phyloP scores from a whole-genome alignment of 768 basidiomycete species.

The Gloeopeniophorella convolvens region DNA sequence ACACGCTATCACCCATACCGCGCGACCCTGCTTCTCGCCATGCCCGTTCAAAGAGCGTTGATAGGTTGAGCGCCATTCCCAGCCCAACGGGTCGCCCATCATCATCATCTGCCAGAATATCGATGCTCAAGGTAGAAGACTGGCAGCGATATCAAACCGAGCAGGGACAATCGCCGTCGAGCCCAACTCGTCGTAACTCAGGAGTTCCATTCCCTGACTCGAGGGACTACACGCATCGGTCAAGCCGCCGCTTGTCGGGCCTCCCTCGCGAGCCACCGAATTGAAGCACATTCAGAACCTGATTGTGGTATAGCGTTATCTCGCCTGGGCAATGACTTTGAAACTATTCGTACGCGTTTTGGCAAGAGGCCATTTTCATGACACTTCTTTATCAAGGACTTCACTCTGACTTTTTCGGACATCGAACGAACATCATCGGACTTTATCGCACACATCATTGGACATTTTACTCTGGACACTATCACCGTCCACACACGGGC shows the following conservation, averaged over 20 bases:
- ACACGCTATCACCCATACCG: slow-evolving; percentile 1
- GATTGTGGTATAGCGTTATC: neutral
- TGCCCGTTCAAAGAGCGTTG: slow-evolving; percentile 54
- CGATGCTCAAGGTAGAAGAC: slow-evolving; percentile 77
- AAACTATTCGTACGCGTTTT: slow-evolving; percentile 15
- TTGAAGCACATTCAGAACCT: slow-evolving; percentile 9
- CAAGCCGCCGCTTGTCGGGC: slow-evolving; percentile 29
- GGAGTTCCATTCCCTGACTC: slow-evolving; percentile 56
- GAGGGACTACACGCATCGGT: slow-evolving; percentile 26
- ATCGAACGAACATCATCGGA: slow-evolving; percentile 6
- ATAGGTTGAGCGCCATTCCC: slow-evolving; percentile 44
- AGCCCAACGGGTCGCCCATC: slow-evolving; percentile 29
- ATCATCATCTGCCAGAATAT: slow-evolving; percentile 56
- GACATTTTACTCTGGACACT: too few species aligned
- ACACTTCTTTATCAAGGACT: slow-evolving; percentile 3
- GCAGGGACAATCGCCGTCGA: slow-evolving; percentile 20
- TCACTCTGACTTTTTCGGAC: slow-evolving; percentile 8
- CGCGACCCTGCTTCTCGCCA: slow-evolving; percentile 25
- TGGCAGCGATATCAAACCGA: slow-evolving; percentile 74
- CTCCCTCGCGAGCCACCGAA: slow-evolving; percentile 37
- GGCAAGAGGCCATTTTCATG: slow-evolving; percentile 11
- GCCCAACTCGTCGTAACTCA: slow-evolving; percentile 25
- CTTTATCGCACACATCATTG: too few species aligned
- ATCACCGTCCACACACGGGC: too few species aligned
- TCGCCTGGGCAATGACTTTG: slow-evolving; percentile 2